phyloP scores from a whole-genome alignment of 2,329 filamentous ascomycete genomes.

The Fusarium sp. region DNA sequence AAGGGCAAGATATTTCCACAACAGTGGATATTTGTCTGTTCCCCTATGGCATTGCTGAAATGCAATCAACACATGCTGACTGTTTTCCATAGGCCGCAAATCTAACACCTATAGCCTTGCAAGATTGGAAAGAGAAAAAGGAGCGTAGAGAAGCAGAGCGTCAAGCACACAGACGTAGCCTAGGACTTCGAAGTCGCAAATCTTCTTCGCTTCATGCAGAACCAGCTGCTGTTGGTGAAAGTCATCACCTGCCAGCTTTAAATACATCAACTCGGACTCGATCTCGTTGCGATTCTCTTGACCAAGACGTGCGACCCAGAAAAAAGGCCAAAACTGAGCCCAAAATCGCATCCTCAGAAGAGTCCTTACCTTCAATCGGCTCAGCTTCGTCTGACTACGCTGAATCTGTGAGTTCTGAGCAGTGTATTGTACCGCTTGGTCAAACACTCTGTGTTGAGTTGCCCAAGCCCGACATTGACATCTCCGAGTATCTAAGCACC shows the following conservation, averaged over 20 bases:
- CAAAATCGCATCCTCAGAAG: slow-evolving; percentile 43
- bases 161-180: slow-evolving; percentile 14
- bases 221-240: slow-evolving; percentile 20
- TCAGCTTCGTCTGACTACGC: slow-evolving; percentile 42
- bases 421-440: slow-evolving; percentile 11
- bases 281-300: slow-evolving; percentile 23
- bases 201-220: slow-evolving; percentile 1
- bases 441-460: slow-evolving; percentile 46
- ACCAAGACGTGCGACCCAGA: slow-evolving; percentile 27
- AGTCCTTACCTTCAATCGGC: slow-evolving; percentile 45
- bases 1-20: slow-evolving; percentile 48
- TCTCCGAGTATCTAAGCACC: slow-evolving; percentile 49
- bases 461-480: slow-evolving; percentile 46
- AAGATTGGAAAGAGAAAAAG: slow-evolving; percentile 46
- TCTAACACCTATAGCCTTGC: slow-evolving; percentile 45
- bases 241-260: slow-evolving; percentile 33
- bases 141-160: neutral
- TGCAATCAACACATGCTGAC: slow-evolving; percentile 34
- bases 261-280: slow-evolving; percentile 20
- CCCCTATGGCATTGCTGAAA: neutral
- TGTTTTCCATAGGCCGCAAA: slow-evolving; percentile 39
- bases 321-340: slow-evolving; percentile 38
- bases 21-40: slow-evolving; percentile 47
- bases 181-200: slow-evolving; percentile 8
- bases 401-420: slow-evolving; percentile 25